Evolutionary conservation across 2,329 filamentous ascomycete species (phyloP), one percentile per base, ranked within the genome.

Genomic region (Beauveria bassiana): DNA sequence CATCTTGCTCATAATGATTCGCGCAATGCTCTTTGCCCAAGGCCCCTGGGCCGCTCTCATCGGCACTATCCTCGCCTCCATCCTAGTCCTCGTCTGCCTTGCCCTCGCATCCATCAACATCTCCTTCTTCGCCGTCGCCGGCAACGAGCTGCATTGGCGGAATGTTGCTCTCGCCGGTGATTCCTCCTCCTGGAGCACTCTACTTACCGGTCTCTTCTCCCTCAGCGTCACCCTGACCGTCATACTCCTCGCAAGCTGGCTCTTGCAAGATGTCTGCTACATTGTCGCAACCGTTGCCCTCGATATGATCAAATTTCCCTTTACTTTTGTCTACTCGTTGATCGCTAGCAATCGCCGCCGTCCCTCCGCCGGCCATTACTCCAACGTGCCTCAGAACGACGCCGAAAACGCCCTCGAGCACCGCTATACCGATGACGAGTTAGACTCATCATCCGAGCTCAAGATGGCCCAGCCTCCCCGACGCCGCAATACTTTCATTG

Each of bases 121-220:
- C 28, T 66, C 67, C 22, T 71, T 71, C 54, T 70, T 66, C 46
- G 46, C 62, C n/a, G 66, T 69, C 2, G 63, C 72, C 1, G 72
- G 72, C 20, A 69, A 69, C 7, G 72, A 75, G 58, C 68, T 75
- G 3, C 73, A 72, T 43, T 73, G 73, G 66, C 68, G 71, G 49
- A 74, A 75, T 52, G 63, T 73, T 24, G 71, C 64, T 14, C 53
- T 74, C 9, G 69, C 68, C 0, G 65, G 66, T 10, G 73, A 75
- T 40, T 64, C 70, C 12, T 69, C 70, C 1, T 71, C 70, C 1
- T 66, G 68, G 62, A 65, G 65, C 16, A 65, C 73, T 45, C 63
- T 75, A 14, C 66, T 74, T 2, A 66, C 71, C 1, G 73, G 72
- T 1, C 54, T 71, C 26, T 47, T 72, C 24, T 69, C 70, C 18